Conservation (phyloP, 2,329 filamentous ascomycete genomes). For the Exophiala viscosa region DNA sequence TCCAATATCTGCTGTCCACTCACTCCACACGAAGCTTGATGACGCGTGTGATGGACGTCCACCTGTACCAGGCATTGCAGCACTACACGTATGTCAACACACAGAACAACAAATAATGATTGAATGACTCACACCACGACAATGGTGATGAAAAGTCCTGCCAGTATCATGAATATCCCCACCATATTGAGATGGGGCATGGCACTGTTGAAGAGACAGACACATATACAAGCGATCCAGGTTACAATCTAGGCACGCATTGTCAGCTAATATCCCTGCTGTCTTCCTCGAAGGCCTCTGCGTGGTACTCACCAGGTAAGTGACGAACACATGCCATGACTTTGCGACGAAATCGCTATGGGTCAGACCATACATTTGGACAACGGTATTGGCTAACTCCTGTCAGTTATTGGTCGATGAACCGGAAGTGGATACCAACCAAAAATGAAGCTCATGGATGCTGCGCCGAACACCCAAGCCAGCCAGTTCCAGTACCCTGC, state of each 20-base stretch:
- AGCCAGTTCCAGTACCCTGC: constrained; percentile 45
- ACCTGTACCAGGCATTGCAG: constrained; percentile 18
- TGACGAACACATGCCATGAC: constrained; percentile 59
- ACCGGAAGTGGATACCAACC: constrained; percentile 23
- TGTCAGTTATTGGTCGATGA: background rate
- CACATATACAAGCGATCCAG: constrained; percentile 20
- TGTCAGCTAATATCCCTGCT: constrained; percentile 1
- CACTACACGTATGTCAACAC: constrained; percentile 2
- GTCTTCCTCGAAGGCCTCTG: background rate
- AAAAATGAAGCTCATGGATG: constrained; percentile 57
- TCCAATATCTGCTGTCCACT: constrained; percentile 50
- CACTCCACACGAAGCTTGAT: constrained; percentile 53
- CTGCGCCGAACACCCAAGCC: constrained; percentile 60
- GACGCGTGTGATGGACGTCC: constrained; percentile 39
- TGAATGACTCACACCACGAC: constrained; percentile 34
- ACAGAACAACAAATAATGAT: background rate
- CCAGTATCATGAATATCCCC: constrained; percentile 50
- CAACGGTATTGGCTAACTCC: constrained; percentile 48
- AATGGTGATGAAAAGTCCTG: constrained; percentile 46
- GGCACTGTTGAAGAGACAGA: constrained; percentile 44
- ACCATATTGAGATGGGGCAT: constrained; percentile 32
- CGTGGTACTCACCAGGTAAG: constrained; percentile 45
- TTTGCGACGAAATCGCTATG: constrained; percentile 49
- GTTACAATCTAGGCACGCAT: constrained; percentile 17
- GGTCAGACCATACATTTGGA: constrained; percentile 60